Evolutionary conservation across 176 grass and related monocot genomes (phyloP).

Genomic region (Avena insularis): DNA sequence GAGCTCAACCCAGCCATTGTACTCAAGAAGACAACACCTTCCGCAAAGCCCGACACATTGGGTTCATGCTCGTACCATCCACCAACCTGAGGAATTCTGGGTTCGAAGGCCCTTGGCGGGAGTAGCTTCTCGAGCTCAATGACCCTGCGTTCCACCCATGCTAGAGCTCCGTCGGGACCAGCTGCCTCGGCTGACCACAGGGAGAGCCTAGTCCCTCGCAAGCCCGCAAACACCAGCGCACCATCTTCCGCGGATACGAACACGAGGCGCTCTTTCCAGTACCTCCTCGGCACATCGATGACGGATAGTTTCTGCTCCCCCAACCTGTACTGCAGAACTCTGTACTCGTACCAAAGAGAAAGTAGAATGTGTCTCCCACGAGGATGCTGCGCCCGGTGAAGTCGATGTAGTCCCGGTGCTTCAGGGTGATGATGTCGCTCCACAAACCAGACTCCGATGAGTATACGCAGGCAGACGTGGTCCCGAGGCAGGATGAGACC

Average conservation of each 20-base stretch:
- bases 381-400: neutral
- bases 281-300: neutral
- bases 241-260: neutral
- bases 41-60: neutral
- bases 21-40: neutral
- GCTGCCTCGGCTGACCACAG: neutral
- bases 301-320: neutral
- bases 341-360: neutral
- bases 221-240: neutral
- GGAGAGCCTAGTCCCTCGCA: neutral
- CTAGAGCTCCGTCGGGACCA: neutral
- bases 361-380: neutral
- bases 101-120: neutral
- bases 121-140: neutral
- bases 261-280: neutral
- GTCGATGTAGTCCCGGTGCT: neutral
- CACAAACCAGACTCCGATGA: neutral
- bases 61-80: neutral
- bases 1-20: neutral
- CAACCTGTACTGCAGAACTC: neutral
- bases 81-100: neutral
- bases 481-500: neutral
- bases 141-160: neutral
- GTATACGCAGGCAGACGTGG: neutral
- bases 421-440: neutral